phyloP scores from a whole-genome alignment of 2,329 filamentous ascomycete species.

The Aspergillus japonicus region DNA sequence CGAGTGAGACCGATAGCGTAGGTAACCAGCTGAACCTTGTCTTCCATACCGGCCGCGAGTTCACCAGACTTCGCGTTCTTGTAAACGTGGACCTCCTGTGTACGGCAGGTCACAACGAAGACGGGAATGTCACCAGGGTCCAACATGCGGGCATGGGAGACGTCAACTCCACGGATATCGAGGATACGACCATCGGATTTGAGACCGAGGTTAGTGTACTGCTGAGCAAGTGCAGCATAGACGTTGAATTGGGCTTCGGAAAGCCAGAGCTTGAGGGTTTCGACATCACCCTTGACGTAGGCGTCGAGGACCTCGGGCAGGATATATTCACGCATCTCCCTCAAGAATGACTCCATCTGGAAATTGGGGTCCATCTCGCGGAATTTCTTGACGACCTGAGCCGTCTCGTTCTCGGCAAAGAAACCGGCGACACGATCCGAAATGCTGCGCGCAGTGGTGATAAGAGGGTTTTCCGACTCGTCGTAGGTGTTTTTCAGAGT shows the following conservation, averaged over 20 bases:
- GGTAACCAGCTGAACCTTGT: constrained; percentile 96
- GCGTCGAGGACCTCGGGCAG: constrained; percentile 95
- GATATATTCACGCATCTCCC: constrained; percentile 96
- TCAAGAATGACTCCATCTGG: constrained; percentile 90
- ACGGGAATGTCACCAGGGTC: constrained; percentile 65
- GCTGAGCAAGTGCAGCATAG: constrained; percentile 93
- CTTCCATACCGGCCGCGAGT: constrained; percentile 95
- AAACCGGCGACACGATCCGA: constrained; percentile 91
- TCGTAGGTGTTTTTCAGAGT: constrained; percentile 83
- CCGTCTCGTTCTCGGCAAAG: constrained; percentile 98
- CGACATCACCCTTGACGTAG: constrained; percentile 92
- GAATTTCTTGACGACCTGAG: constrained; percentile 97
- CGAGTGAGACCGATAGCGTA: constrained; percentile 96
- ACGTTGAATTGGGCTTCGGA: constrained; percentile 95
- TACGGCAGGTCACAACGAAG: constrained; percentile 94
- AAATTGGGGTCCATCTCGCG: constrained; percentile 92
- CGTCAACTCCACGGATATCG: constrained; percentile 92
- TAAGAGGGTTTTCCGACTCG: constrained; percentile 94
- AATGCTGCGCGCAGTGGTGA: constrained; percentile 89
- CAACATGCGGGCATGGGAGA: constrained; percentile 47
- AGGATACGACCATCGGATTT: constrained; percentile 94
- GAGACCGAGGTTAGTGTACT: constrained; percentile 89
- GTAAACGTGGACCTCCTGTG: constrained; percentile 97
- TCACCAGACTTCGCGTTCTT: constrained; percentile 85
- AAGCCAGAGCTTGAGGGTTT: constrained; percentile 90